Base-by-base conservation (phyloP, 1,284 basidiomycete species). In the Sporisorium iseilematis-ciliati region DNA sequence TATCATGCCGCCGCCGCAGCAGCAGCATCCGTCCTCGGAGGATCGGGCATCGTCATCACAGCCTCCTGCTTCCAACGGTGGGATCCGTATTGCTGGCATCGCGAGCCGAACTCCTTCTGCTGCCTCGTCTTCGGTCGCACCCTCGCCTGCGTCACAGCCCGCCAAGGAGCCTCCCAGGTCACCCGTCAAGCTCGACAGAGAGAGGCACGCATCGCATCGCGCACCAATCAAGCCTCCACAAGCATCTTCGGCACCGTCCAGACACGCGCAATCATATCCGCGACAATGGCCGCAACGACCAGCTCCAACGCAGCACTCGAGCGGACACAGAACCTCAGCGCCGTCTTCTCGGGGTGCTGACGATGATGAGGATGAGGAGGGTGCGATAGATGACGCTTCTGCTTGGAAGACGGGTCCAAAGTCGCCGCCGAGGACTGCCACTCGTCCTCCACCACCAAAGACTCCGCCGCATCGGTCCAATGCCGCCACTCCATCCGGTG, bases 281-380 rank as follows among this genome's bases (percentile, higher is more conserved):
- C 14, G 16, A 18, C 31, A 43, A 29, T 46, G 42, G 41, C 23
- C 54, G 16, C 54, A 43, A 31, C 48, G 48, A 38, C 40, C 26
- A 65, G 45, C 43, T n/a, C 16, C 43, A 35, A 31, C 25, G 16
- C 50, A 50, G n/a, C 53, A n/a, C 23, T 42, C 14, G 0, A 48
- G 18, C 7, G 18, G 21, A 10, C 11, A 29, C 46, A 29, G n/a
- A 20, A 16, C 46, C 29, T 18, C 46, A 29, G 16, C 46, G 26
- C 11, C 48, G 7, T 33, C 23, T 40, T 56, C 54, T 20, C n/a
- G 42, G 29, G 12, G 18, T 21, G 23, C 38, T 8, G 50, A 65
- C 16, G 64, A 66, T 26, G 73, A 75, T 41, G 72, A 75, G 16
- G 66, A 69, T 7, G 73, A 75, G n/a, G 73, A 75, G 52, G 73